Evolutionary conservation across 2,329 filamentous ascomycete genomes (phyloP).

Genomic region (Saccharata proteae): DNA sequence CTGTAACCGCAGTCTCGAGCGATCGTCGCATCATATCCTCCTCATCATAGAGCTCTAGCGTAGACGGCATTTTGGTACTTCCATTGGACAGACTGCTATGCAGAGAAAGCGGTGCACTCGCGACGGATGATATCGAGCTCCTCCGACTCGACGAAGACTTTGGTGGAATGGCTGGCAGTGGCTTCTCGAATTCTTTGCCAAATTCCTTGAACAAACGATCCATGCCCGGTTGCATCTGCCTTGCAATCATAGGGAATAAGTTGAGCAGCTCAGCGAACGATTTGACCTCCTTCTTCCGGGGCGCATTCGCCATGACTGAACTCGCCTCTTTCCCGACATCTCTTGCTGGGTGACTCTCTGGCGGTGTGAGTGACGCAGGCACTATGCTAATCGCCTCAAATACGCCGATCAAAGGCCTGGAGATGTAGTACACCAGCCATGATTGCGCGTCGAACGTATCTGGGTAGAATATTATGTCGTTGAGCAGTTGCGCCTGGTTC

Average conservation of each 20-base stretch:
- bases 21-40: conserved; percentile 83
- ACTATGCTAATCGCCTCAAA: conserved; percentile 65
- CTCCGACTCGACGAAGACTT: conserved; percentile 22
- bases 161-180: conserved; percentile 60
- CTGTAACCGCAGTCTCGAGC: conserved; percentile 81
- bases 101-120: conserved; percentile 23
- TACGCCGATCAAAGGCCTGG: conserved; percentile 69
- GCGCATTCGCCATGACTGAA: conserved; percentile 19
- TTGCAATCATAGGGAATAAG: conserved; percentile 87
- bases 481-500: conserved; percentile 76
- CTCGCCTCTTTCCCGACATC: conserved; percentile 5
- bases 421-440: conserved; percentile 97
- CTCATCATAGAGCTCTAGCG: conserved; percentile 66
- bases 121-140: conserved; percentile 23
- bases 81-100: conserved; percentile 26
- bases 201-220: conserved; percentile 89
- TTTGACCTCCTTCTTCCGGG: conserved; percentile 79
- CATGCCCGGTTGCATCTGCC: conserved; percentile 87
- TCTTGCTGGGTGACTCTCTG: conserved; percentile 15
- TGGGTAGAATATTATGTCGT: conserved; percentile 77
- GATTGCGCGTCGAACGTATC: conserved; percentile 80
- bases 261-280: conserved; percentile 82
- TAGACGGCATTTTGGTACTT: conserved; percentile 19
- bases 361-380: conserved; percentile 40
- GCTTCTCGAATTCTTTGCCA: conserved; percentile 70